A percentile compares a stretch with the other conserved stretches of the same genome.
phyloP scores from a whole-genome alignment of 2,329 filamentous ascomycete species.

The Elsinoe batatas region DNA sequence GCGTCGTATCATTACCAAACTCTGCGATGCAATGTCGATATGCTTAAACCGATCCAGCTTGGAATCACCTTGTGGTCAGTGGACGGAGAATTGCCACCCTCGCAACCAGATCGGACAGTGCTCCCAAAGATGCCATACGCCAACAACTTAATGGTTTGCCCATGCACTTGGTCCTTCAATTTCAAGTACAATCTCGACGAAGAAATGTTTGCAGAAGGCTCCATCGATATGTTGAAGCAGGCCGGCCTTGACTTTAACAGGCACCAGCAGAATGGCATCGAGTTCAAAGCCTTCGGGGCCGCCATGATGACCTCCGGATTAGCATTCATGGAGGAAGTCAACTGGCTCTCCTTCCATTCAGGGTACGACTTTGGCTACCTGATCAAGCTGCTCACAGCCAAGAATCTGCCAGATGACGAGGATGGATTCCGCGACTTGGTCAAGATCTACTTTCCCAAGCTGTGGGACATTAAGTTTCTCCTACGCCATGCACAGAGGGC shows the following conservation, averaged over 20 bases:
- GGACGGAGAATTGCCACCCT: constrained; percentile 75
- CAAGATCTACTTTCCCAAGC: constrained; percentile 82
- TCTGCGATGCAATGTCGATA: constrained; percentile 89
- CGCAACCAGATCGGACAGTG: constrained; percentile 46
- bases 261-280: constrained; percentile 80
- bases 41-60: constrained; percentile 95
- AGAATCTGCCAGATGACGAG: constrained; percentile 78
- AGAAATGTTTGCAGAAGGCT: constrained; percentile 96
- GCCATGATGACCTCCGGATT: constrained; percentile 86
- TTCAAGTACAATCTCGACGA: constrained; percentile 90
- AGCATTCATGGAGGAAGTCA: constrained; percentile 75
- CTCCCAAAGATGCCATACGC: constrained; percentile 41
- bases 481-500: constrained; percentile 71
- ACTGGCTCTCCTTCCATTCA: constrained; percentile 96
- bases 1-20: constrained; percentile 99
- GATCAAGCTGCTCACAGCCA: constrained; percentile 81
- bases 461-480: constrained; percentile 94
- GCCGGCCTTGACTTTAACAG: constrained; percentile 86
- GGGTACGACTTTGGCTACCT: constrained; percentile 98
- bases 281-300: constrained; percentile 78
- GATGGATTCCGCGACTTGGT: constrained; percentile 80
- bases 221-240: constrained; percentile 80
- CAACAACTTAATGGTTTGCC: constrained; percentile 52
- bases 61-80: constrained; percentile 89
- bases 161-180: constrained; percentile 98